Evolutionary conservation across 805 yeast genomes (phyloP), one percentile per base, ranked within the genome.

Genomic region (Komagataella populi): DNA sequence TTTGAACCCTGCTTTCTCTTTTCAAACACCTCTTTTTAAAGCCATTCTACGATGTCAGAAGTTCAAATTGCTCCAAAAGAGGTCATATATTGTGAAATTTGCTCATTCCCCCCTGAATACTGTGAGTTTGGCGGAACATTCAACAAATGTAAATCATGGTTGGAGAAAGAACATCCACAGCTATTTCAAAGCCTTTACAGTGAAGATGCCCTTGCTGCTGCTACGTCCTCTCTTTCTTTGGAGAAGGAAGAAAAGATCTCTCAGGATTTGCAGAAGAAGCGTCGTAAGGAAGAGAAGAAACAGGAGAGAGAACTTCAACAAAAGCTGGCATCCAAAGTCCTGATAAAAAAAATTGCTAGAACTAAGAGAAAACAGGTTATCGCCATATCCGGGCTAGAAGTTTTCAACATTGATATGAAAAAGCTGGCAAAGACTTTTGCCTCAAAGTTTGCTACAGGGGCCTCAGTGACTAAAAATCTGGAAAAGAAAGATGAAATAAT

Each of bases 371-470:
- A 90, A 66, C 87, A 84, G 62, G 85, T 89, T 52, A 83, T 89
- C 50, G 85, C 95, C 20, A 83, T 90, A 49, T 76, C 85, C 17
- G 96, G 96, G 14, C 73, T 90, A 55, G 97, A 91, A 63, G 87
- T 89, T 44, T 84, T 88, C 63, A 91, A 83, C 54, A 77, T 88
- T 54, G 96, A 90, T 63, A 77, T 87, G 79, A 90, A 90, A 71
- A 90, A 89, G 63, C 73, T 88, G 57, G 86, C 96, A 47, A 91
- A 91, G 73, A 82, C 89, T 0, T 90, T 91, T 67, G 93, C 97
- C 0, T 83, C 93, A 43, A 88, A 86, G 66, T 90, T 91, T 63
- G 98, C 98, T 12, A 90, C 97, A 6, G 98, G 98, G 50, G 91
- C 96, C 24, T 81, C 93, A 20, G 96, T 90, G 12, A 82, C 89